Evolutionary conservation across 495 filamentous ascomycete genomes (phyloP).

Genomic region (Eremomyces bilateralis): DNA sequence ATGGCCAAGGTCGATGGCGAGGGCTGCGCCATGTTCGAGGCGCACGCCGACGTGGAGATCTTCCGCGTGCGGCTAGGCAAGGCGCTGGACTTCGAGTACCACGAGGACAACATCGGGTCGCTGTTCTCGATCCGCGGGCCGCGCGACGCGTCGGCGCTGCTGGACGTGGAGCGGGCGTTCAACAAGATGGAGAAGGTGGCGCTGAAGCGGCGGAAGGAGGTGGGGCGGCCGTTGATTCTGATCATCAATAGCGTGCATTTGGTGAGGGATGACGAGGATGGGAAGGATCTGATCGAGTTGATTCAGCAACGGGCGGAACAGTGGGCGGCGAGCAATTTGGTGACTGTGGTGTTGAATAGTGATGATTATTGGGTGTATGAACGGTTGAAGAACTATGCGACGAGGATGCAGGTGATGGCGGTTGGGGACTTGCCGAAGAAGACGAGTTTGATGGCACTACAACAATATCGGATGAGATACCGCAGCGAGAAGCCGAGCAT

Average conservation of each 20-base stretch:
- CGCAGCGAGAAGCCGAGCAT: constrained; percentile 31
- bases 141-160: constrained; percentile 65
- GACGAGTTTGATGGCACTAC: constrained; percentile 52
- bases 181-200: constrained; percentile 97
- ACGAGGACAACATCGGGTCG: constrained; percentile 79
- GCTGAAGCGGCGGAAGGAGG: constrained; percentile 29
- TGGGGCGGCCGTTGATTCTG: constrained; percentile 51
- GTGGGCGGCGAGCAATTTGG: constrained; percentile 77
- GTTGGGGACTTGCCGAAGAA: constrained; percentile 59
- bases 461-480: constrained; percentile 52
- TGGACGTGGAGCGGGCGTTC: constrained; percentile 89
- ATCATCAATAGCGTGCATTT: constrained; percentile 87
- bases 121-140: constrained; percentile 90
- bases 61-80: constrained; percentile 84
- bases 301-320: constrained; percentile 89
- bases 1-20: constrained; percentile 82
- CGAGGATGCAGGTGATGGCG: constrained; percentile 75
- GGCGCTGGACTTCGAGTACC: constrained; percentile 83
- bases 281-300: constrained; percentile 75
- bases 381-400: constrained; percentile 69
- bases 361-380: constrained; percentile 99
- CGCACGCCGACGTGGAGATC: constrained; percentile 85
- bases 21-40: constrained; percentile 80
- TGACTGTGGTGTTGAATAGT: constrained; percentile 77
- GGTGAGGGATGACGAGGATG: constrained; percentile 74